Conservation (phyloP, 164 flowering plant genomes). For the Vitis rotundifolia region DNA sequence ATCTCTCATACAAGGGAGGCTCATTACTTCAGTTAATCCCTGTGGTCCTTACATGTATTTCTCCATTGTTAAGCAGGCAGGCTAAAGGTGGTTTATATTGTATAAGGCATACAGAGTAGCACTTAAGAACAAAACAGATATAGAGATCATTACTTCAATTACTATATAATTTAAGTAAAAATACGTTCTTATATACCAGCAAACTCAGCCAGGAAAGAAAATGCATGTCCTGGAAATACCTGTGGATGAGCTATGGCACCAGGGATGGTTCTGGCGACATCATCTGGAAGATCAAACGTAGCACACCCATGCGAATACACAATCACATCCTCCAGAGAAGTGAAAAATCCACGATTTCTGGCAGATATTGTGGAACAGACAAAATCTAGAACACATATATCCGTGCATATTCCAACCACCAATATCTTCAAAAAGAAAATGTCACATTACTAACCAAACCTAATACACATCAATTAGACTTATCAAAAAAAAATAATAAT, state of each 20-base stretch:
- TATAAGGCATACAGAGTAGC: too few species aligned
- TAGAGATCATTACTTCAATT: too few species aligned
- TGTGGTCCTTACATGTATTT: too few species aligned
- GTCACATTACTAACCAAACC: not conserved
- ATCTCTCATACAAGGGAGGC: not conserved
- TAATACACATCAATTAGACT: too few species aligned
- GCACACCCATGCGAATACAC: conserved; percentile 87
- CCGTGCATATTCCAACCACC: conserved; percentile 95
- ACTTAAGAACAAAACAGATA: too few species aligned
- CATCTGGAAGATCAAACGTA: conserved; percentile 71
- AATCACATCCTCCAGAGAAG: conserved; percentile 74
- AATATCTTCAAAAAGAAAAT: conserved; percentile 50
- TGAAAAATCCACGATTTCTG: conserved; percentile 67
- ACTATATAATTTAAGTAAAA: not conserved
- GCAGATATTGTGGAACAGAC: conserved; percentile 76
- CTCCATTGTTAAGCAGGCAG: too few species aligned
- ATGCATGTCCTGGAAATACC: conserved; percentile 38
- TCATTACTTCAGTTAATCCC: too few species aligned
- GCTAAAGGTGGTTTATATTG: too few species aligned
- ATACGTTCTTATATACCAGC: not conserved
- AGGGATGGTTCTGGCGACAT: conserved; percentile 51
- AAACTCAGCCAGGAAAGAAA: not conserved
- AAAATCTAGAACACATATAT: conserved; percentile 88
- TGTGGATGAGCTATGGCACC: conserved; percentile 83
- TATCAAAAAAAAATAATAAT: too few species aligned